Evolutionary conservation across 2,329 filamentous ascomycete genomes (phyloP).

Genomic region (Scleromitrula shiraiana): DNA sequence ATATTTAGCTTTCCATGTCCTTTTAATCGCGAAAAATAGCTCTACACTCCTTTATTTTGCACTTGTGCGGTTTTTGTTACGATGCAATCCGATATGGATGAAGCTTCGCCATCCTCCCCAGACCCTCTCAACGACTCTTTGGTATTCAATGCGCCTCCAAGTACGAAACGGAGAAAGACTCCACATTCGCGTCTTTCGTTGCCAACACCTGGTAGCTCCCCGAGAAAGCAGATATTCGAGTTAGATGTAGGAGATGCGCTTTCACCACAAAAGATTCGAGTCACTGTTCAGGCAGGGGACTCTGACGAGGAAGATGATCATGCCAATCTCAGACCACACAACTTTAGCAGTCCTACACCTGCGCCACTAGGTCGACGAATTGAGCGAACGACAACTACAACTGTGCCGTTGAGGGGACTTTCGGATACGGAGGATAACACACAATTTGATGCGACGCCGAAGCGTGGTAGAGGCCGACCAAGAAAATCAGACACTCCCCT

Average conservation of each 20-base stretch:
- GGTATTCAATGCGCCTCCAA: slow-evolving; percentile 22
- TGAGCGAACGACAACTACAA: slow-evolving; percentile 28
- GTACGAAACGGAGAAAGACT: slow-evolving; percentile 23
- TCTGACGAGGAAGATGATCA: slow-evolving; percentile 22
- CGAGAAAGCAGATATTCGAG: slow-evolving; percentile 30
- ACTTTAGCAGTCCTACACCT: slow-evolving; percentile 17
- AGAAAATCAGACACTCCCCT: slow-evolving; percentile 35
- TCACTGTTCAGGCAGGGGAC: slow-evolving; percentile 29
- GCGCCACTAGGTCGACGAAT: slow-evolving; percentile 16
- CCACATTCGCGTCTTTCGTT: slow-evolving; percentile 19
- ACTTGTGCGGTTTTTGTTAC: slow-evolving; percentile 2
- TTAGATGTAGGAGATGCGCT: slow-evolving; percentile 29
- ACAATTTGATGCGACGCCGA: slow-evolving; percentile 30
- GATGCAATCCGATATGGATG: slow-evolving; percentile 15
- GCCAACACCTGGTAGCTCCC: slow-evolving; percentile 24
- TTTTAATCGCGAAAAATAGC: background rate
- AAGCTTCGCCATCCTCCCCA: slow-evolving; percentile 26
- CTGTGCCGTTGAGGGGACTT: slow-evolving; percentile 27
- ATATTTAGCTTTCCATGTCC: slow-evolving; percentile 7
- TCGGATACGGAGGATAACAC: slow-evolving; percentile 26
- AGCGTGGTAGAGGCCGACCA: slow-evolving; percentile 34
- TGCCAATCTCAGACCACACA: slow-evolving; percentile 11
- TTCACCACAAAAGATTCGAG: slow-evolving; percentile 29
- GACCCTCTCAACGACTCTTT: slow-evolving; percentile 29
- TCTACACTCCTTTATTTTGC: background rate